Evolutionary conservation across 805 yeast genomes (phyloP).

Genomic region (Hermanozyma aechmeae): DNA sequence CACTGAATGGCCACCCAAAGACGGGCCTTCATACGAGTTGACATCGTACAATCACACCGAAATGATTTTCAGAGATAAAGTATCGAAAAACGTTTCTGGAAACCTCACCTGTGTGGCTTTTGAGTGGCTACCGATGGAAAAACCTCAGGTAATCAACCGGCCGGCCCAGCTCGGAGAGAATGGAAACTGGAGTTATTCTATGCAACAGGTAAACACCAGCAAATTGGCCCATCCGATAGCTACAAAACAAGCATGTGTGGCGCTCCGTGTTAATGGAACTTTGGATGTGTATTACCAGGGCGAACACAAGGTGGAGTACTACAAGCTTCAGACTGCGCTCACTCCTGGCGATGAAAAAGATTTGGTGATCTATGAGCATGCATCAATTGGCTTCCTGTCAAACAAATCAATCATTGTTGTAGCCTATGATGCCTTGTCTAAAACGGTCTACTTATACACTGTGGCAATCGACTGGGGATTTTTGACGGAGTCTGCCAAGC

Average conservation of each 20-base stretch:
- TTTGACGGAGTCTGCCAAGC: constrained; percentile 36
- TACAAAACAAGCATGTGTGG: constrained; percentile 63
- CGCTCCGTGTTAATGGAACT: constrained; percentile 54
- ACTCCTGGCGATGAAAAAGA: constrained; percentile 5
- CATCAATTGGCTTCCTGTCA: constrained; percentile 45
- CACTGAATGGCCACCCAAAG: background rate
- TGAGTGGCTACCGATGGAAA: constrained; percentile 70
- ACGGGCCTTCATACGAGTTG: constrained; percentile 31
- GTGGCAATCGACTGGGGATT: constrained; percentile 50
- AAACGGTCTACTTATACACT: constrained; percentile 31
- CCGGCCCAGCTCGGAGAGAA: no score
- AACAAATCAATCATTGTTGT: constrained; percentile 38
- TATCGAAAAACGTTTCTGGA: constrained; percentile 10
- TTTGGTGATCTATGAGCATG: constrained; percentile 12
- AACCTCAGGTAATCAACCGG: constrained; percentile 49
- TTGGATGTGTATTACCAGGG: constrained; percentile 56
- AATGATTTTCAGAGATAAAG: constrained; percentile 36
- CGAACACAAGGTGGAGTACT: constrained; percentile 51
- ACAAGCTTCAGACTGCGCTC: constrained; percentile 20
- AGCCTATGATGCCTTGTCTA: constrained; percentile 26
- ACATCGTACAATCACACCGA: constrained; percentile 39
- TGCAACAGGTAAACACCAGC: no score
- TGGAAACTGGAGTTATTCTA: no score
- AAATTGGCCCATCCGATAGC: constrained; percentile 60
- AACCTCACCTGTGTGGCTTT: constrained; percentile 31